phyloP scores from a whole-genome alignment of 2,329 filamentous ascomycete genomes.

The Talaromyces pinophilus region DNA sequence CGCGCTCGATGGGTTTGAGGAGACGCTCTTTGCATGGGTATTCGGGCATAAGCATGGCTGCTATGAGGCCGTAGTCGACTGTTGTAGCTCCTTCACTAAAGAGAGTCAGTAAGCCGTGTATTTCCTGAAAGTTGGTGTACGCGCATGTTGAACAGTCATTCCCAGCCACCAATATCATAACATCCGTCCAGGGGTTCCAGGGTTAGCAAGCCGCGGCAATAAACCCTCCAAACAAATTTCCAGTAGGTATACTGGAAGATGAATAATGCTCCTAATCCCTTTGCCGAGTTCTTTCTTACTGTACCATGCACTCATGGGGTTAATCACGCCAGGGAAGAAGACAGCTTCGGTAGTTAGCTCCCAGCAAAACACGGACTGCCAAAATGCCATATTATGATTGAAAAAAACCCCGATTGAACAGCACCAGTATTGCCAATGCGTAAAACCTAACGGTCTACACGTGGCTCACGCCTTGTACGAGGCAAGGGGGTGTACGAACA shows the following conservation, averaged over 20 bases:
- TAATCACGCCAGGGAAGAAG: no score
- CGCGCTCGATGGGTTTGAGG: slow-evolving; percentile 41
- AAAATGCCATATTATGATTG: no score
- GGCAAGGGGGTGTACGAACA: neutral
- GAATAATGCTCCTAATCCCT: no score
- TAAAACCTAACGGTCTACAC: neutral
- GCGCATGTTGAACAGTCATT: slow-evolving; percentile 52
- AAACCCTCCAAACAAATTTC: no score
- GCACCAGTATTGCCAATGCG: neutral
- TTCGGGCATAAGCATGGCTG: slow-evolving; percentile 64
- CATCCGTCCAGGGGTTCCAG: slow-evolving; percentile 31
- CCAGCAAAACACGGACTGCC: no score
- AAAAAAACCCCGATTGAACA: no score
- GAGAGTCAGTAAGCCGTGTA: neutral
- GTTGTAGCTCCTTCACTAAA: slow-evolving; percentile 42
- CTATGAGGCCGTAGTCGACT: slow-evolving; percentile 47
- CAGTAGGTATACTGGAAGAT: no score
- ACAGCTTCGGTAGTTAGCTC: no score
- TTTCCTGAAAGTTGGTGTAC: no score
- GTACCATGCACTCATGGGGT: no score
- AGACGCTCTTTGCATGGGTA: slow-evolving; percentile 41
- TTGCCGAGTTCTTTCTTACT: no score
- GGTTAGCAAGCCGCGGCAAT: no score
- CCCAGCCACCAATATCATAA: slow-evolving; percentile 60
- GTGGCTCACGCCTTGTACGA: neutral